Percentiles rank a stretch among this genome's conserved stretches.
Evolutionary conservation across 163 green algal genomes (phyloP).

Genomic region (Chlamydomonas reinhardtii): DNA sequence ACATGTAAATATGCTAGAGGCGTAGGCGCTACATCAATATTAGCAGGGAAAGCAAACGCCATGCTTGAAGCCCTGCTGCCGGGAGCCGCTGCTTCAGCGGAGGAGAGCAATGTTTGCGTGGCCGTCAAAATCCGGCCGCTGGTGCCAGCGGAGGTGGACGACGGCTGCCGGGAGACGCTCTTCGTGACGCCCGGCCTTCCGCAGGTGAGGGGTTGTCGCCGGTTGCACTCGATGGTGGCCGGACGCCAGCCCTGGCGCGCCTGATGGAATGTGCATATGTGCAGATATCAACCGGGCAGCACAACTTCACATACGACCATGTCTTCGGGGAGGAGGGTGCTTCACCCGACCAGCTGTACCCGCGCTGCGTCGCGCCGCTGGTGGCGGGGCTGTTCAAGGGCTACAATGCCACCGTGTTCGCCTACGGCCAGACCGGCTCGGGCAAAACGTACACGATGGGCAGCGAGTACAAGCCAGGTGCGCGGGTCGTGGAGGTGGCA

Average conservation of each 20-base stretch:
- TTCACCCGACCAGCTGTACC: constrained; percentile 73
- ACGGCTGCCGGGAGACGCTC: constrained; percentile 80
- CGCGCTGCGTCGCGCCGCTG: constrained; percentile 85
- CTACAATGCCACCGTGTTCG: constrained; percentile 93
- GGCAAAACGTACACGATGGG: constrained; percentile 97
- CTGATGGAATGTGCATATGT: neutral
- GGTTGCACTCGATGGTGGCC: neutral
- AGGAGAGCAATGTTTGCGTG: constrained; percentile 67
- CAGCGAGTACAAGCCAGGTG: constrained; percentile 76
- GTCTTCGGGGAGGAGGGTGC: constrained; percentile 77
- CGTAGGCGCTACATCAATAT: too few species aligned
- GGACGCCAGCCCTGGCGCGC: neutral
- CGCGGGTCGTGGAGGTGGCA: too few species aligned
- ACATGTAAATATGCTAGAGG: too few species aligned
- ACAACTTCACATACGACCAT: constrained; percentile 91
- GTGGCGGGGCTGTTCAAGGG: constrained; percentile 92
- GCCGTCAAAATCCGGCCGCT: constrained; percentile 90
- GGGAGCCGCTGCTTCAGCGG: too few species aligned
- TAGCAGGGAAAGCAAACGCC: too few species aligned
- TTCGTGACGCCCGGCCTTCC: constrained; percentile 72
- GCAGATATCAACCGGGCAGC: constrained; percentile 71
- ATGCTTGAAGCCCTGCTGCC: too few species aligned
- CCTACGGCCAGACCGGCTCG: constrained; percentile 89
- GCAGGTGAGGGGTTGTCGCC: constrained; percentile 66
- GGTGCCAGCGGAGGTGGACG: constrained; percentile 78